These are phyloP conservation scores for Alternaria hordeiaustralica DNA, from an alignment of 2,329 filamentous ascomycete species.

Conservation along the genomic window DNA sequence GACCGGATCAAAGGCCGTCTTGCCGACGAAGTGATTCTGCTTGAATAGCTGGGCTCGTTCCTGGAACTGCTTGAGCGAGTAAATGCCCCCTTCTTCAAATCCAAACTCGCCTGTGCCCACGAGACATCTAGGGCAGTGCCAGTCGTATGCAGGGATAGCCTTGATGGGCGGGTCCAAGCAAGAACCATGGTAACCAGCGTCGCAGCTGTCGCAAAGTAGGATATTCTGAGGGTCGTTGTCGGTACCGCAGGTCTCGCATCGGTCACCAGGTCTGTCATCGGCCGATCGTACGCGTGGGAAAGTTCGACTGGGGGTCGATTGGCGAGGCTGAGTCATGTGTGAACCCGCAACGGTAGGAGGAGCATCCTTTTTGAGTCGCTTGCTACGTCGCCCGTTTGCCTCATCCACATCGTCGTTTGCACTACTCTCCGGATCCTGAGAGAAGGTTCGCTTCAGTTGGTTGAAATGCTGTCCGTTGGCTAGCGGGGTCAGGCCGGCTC, in stretches of 20 bases:
- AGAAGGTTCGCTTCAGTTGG: constrained; percentile 76
- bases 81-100: constrained; percentile 94
- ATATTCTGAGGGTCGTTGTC: constrained; percentile 74
- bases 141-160: constrained; percentile 80
- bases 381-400: constrained; percentile 73
- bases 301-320: constrained; percentile 71
- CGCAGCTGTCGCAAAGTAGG: constrained; percentile 88
- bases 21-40: constrained; percentile 87
- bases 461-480: constrained; percentile 61
- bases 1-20: constrained; percentile 85
- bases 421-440: constrained; percentile 60
- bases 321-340: constrained; percentile 93
- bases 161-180: constrained; percentile 89
- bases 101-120: constrained; percentile 97
- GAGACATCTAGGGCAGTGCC: constrained; percentile 94
- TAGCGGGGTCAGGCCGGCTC: constrained; percentile 53
- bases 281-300: constrained; percentile 60
- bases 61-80: constrained; percentile 94
- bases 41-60: constrained; percentile 96
- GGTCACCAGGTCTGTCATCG: constrained; percentile 65
- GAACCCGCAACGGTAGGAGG: constrained; percentile 89
- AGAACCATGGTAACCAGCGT: constrained; percentile 82
- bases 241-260: constrained; percentile 86
- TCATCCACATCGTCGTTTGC: constrained; percentile 63
- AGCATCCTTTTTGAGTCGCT: constrained; percentile 82